These are phyloP conservation scores for Rhodamnia rubescens DNA, from an alignment of 345 rosid genomes.

Conservation along the genomic window DNA sequence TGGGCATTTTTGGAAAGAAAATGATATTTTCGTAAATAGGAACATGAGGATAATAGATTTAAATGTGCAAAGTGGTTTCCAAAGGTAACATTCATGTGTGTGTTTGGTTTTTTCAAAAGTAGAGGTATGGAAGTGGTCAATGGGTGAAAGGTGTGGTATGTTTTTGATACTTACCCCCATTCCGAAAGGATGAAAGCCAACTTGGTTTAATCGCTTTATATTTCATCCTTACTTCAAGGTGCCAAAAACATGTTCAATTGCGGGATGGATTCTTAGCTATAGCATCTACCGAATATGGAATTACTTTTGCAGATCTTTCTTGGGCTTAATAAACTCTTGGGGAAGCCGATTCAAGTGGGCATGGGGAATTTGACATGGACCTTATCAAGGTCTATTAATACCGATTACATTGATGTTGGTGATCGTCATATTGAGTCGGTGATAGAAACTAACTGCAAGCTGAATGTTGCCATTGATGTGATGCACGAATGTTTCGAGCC, in stretches of 20 bases:
- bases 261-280: not conserved
- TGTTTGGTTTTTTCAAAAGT: not conserved
- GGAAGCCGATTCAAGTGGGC: slow-evolving; percentile 32
- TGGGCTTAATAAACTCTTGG: slow-evolving; percentile 34
- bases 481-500: slow-evolving; percentile 78
- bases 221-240: not conserved
- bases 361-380: slow-evolving; percentile 52
- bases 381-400: slow-evolving; percentile 22
- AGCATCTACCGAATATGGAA: not conserved
- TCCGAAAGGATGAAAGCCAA: not conserved
- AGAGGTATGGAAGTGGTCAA: not conserved
- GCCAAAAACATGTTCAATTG: not conserved
- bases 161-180: not conserved
- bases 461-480: slow-evolving; percentile 37
- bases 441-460: slow-evolving; percentile 48
- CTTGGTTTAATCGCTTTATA: not conserved
- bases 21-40: not conserved
- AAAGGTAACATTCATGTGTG: not conserved
- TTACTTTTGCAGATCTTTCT: slow-evolving; percentile 18
- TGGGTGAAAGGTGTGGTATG: not conserved
- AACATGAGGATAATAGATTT: not conserved
- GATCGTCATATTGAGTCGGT: slow-evolving; percentile 19
- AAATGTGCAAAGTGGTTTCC: not conserved
- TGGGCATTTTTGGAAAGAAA: not conserved
- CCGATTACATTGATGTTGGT: not conserved